Percentiles rank a stretch among this genome's conserved stretches.
phyloP scores from a whole-genome alignment of 108 stramenopile genomes.

The Bacterosira constricta region DNA sequence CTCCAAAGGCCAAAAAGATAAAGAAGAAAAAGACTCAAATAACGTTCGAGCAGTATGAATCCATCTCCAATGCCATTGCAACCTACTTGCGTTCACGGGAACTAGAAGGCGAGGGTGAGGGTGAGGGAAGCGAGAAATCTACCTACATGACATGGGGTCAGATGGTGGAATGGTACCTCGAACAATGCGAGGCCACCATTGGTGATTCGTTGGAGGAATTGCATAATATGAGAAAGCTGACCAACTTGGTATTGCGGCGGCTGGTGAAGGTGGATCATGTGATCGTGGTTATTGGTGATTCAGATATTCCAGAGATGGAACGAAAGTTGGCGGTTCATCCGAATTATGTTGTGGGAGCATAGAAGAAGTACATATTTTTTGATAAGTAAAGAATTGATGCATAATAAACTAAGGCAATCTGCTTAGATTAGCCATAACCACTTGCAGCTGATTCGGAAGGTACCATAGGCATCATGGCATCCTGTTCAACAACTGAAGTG shows the following conservation, averaged over 20 bases:
- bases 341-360: slow-evolving; percentile 66
- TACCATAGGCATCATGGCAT: too few species aligned
- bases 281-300: slow-evolving; percentile 74
- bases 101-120: slow-evolving; percentile 51
- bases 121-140: slow-evolving; percentile 13
- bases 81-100: slow-evolving; percentile 87
- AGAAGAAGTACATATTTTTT: too few species aligned
- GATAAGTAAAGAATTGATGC: too few species aligned
- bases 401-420: too few species aligned
- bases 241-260: slow-evolving; percentile 84
- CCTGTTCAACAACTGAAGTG: too few species aligned
- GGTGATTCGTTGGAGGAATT: slow-evolving; percentile 84
- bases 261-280: slow-evolving; percentile 82
- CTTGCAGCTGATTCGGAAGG: too few species aligned
- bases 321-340: slow-evolving; percentile 84
- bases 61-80: slow-evolving; percentile 91
- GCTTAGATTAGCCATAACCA: too few species aligned
- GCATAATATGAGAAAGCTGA: slow-evolving; percentile 76
- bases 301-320: slow-evolving; percentile 56
- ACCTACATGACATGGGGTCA: slow-evolving; percentile 81
- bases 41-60: slow-evolving; percentile 93
- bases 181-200: slow-evolving; percentile 77
- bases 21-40: slow-evolving; percentile 93
- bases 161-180: slow-evolving; percentile 89
- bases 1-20: slow-evolving; percentile 58